Base-by-base conservation (phyloP, 176 grass and related monocot species). In the Oryza punctata region DNA sequence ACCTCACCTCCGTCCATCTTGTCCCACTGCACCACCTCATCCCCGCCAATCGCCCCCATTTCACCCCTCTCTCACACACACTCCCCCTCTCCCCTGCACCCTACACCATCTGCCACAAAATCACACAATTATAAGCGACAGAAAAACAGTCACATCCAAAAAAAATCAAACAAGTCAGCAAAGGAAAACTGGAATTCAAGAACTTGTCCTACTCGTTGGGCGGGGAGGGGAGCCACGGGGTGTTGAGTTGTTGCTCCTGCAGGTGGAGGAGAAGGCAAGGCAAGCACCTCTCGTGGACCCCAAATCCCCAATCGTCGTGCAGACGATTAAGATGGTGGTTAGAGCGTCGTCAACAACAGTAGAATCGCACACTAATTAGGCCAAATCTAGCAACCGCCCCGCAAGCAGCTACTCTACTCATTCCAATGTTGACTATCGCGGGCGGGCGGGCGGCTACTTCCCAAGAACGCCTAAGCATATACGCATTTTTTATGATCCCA, bases 11-110 rank as follows among this genome's bases (percentile, higher is more conserved):
- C 81, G 24, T 90, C 82, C 78, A 49, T 5, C 69, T 75, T 88
- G 49, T 78, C 93, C 80, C 82, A 90, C 2, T 81, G 87, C 78
- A 61, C 73, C 79, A 83, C 28, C 59, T 85, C 85, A 18, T 98
- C 85, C 14, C 61, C 93, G 30, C 91, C 91, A 81, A 93, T 84
- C 1, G 93, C 91, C 79, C 93, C 91, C 96, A 98, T 98, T 12
- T 75, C 74, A 27, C 67, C 40, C 13, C 45, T 81, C 74, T 63
- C 75, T 3, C 67, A 6, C 33, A 6, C 33, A 63, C 64, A 12
- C 78, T 73, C 64, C 40, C 45, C 40, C 45, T 59, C 86, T 57
- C 65, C 25, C 60, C 45, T 61, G 41, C 15, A 16, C 21, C 15
- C 77, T 84, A 94, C 79, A 71, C 65, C 87, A 84, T 90, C 89